Percentiles rank a stretch among this genome's conserved stretches.
These are phyloP conservation scores for Chlorella sp. DNA, from an alignment of 139 green algal genomes.

Conservation along the genomic window DNA sequence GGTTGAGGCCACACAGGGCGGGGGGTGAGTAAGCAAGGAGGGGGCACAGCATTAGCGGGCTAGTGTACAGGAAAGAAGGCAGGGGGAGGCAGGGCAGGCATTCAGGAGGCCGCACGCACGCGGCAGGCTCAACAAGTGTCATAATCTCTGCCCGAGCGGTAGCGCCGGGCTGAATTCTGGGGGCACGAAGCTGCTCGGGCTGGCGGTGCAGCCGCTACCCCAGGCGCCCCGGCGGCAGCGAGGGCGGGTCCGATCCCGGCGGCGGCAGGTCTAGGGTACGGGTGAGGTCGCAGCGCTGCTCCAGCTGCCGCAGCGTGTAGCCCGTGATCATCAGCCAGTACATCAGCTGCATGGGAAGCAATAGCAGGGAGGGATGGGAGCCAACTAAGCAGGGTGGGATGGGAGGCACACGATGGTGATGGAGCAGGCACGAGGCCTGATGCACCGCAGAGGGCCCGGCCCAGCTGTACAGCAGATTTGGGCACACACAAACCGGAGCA, in stretches of 20 bases:
- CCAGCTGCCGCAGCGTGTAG: conserved; percentile 81
- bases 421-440: too few species aligned
- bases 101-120: not conserved
- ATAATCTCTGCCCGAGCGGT: not conserved
- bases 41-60: not conserved
- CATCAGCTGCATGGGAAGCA: conserved; percentile 54
- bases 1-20: not conserved
- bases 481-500: too few species aligned
- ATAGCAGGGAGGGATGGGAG: too few species aligned
- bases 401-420: too few species aligned
- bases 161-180: not conserved
- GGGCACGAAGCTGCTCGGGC: not conserved
- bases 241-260: not conserved
- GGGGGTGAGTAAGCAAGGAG: not conserved
- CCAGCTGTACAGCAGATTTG: too few species aligned
- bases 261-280: conserved; percentile 26
- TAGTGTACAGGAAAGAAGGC: not conserved
- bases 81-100: not conserved
- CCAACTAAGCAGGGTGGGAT: too few species aligned
- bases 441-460: too few species aligned
- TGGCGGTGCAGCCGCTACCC: not conserved
- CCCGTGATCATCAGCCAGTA: conserved; percentile 79
- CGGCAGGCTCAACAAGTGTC: not conserved
- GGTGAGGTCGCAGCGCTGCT: conserved; percentile 55
- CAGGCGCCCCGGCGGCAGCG: conserved; percentile 1